These are phyloP conservation scores for Dionaea muscipula DNA, from an alignment of 179 eudicot genomes.

Conservation along the genomic window DNA sequence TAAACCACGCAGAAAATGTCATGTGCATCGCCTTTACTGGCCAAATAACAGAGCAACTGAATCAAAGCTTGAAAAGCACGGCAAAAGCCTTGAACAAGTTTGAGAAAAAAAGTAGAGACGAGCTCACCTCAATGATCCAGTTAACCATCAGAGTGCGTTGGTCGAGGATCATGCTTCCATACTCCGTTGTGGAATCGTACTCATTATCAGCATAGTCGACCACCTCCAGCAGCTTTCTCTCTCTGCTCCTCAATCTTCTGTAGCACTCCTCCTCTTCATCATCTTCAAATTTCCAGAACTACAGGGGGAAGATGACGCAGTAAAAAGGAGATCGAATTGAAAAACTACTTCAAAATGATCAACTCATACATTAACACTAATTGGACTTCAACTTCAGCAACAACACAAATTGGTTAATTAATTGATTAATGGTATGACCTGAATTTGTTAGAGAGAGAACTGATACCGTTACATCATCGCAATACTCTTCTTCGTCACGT, in stretches of 20 bases:
- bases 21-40: no score
- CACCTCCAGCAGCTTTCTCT: constrained; percentile 47
- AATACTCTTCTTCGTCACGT: constrained; percentile 15
- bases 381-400: not conserved
- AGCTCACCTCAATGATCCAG: constrained; percentile 81
- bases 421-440: not conserved
- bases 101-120: no score
- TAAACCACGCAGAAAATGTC: no score
- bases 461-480: constrained; percentile 19
- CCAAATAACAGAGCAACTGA: no score
- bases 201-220: constrained; percentile 57
- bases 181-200: constrained; percentile 42
- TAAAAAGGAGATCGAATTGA: not conserved
- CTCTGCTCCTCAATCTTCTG: constrained; percentile 49
- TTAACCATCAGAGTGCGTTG: constrained; percentile 81
- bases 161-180: constrained; percentile 53
- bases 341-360: not conserved
- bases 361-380: no score
- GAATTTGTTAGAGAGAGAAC: not conserved
- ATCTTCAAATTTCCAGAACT: constrained; percentile 48
- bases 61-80: no score
- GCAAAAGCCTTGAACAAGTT: no score
- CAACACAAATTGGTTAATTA: not conserved
- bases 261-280: constrained; percentile 72
- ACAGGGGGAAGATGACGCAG: not conserved